These are phyloP conservation scores for Sergeia podlipaevii DNA, from an alignment of 208 protist species.

Conservation along the genomic window DNA sequence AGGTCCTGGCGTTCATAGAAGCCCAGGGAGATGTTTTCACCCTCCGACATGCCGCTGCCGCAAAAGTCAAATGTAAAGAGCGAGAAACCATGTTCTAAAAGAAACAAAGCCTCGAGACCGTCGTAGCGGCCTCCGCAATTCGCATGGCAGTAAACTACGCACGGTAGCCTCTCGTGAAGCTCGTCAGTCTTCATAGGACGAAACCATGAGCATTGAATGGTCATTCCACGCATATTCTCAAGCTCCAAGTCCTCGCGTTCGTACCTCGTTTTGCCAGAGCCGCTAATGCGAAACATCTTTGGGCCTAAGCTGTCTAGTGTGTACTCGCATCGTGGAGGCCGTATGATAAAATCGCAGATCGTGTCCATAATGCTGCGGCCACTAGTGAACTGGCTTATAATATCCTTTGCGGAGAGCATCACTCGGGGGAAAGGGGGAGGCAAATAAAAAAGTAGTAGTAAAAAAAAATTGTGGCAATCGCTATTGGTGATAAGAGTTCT, in stretches of 20 bases:
- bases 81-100: slow-evolving; percentile 85
- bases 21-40: slow-evolving; percentile 94
- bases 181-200: slow-evolving; percentile 21
- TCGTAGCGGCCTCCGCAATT: slow-evolving; percentile 87
- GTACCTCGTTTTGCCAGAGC: slow-evolving; percentile 31
- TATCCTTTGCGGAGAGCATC: slow-evolving; percentile 40
- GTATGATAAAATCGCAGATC: slow-evolving; percentile 86
- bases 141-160: slow-evolving; percentile 91
- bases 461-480: slow-evolving; percentile 2
- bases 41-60: slow-evolving; percentile 90
- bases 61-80: slow-evolving; percentile 93
- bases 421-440: neutral
- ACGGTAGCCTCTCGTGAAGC: slow-evolving; percentile 38
- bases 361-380: slow-evolving; percentile 53
- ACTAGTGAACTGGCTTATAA: slow-evolving; percentile 29
- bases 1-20: slow-evolving; percentile 96
- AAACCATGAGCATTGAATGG: slow-evolving; percentile 82
- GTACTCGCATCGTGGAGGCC: slow-evolving; percentile 70
- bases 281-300: slow-evolving; percentile 52
- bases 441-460: neutral
- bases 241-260: slow-evolving; percentile 70
- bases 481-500: neutral
- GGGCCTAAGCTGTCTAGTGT: slow-evolving; percentile 52
- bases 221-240: slow-evolving; percentile 78
- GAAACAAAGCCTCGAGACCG: slow-evolving; percentile 67